Base-by-base conservation (phyloP, 1,139 yeast species). In the Casaregolazyma suthepensis region DNA sequence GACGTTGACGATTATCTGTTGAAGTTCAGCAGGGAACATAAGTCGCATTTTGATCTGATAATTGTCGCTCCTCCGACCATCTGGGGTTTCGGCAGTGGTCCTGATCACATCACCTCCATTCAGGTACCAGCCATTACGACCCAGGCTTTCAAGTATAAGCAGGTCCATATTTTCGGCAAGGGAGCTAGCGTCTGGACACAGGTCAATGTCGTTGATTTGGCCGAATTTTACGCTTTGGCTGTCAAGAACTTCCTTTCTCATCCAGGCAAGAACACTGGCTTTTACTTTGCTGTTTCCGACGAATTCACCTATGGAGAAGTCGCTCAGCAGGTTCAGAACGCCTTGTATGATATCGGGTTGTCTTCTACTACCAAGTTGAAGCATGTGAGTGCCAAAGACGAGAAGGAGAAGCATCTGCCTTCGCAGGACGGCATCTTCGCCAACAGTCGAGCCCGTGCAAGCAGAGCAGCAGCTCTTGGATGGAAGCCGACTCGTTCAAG, bases 121-220 rank as follows among this genome's bases (percentile, higher is more conserved):
- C 77, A 75, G 53, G 63, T 74, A 35, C 77, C 77, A 2, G 43
- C 42, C 35, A 58, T 73, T 55, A 62, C 66, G 37, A 52, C 53
- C 13, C 52, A 61, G 23, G 62, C 71, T 20, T 53, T 66, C 47
- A 63, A 64, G 54, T 55, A 66, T 44, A 63, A 62, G 12, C 70
- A 70, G 57, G 66, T 69, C 1, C 71, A 68, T 53, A 60, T 67
- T 19, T 71, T 73, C 23, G 71, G 68, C 50, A 57, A 63, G 40
- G 77, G 77, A 3, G 56, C 66, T 17, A 70, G 67, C 57, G 59
- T 64, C 46, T 75, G 78, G 78, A 66, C 66, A 50, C 75, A 71
- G 51, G 62, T 75, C 40, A 72, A 75, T 57, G 68, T 75, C 47
- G 58, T 65, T 20, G 77, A 75, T 56, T 61, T 75, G 53, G 77